Evolutionary conservation across 2,329 filamentous ascomycete species (phyloP).

Genomic region (Rutstroemia sp.): DNA sequence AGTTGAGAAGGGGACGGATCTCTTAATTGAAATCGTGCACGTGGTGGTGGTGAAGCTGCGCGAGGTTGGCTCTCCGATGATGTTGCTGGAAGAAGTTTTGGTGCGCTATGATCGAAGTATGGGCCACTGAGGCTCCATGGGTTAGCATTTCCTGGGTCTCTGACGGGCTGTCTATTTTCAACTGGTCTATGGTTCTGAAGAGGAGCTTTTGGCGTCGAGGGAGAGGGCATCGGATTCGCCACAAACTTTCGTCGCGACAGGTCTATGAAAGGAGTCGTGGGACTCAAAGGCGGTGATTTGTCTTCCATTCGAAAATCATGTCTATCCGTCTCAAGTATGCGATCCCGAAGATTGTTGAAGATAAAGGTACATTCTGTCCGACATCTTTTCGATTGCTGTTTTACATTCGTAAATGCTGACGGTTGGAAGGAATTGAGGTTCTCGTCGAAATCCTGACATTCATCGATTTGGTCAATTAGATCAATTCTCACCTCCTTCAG

Average conservation of each 20-base stretch:
- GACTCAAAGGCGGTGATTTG: slow-evolving; percentile 6
- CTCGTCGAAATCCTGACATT: slow-evolving; percentile 24
- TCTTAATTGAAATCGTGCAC: slow-evolving; percentile 8
- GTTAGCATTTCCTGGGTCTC: neutral
- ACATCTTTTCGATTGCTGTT: slow-evolving; percentile 22
- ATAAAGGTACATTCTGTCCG: slow-evolving; percentile 21
- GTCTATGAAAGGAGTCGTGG: neutral
- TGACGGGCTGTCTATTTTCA: neutral
- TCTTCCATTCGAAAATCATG: slow-evolving; percentile 9
- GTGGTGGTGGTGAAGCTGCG: slow-evolving; percentile 2
- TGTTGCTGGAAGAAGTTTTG: slow-evolving; percentile 11
- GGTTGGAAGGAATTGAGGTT: slow-evolving; percentile 21
- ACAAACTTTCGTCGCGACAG: neutral
- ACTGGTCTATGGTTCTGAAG: neutral
- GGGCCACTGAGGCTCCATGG: slow-evolving; percentile 7
- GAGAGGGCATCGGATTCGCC: neutral
- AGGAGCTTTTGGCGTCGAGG: neutral
- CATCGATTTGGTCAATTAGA: slow-evolving; percentile 24
- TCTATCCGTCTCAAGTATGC: slow-evolving; percentile 9
- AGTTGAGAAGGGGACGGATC: slow-evolving; percentile 15
- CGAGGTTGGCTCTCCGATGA: slow-evolving; percentile 4
- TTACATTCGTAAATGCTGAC: slow-evolving; percentile 17
- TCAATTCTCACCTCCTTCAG: slow-evolving; percentile 25
- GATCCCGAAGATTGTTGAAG: slow-evolving; percentile 19
- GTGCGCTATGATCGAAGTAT: slow-evolving; percentile 10